A percentile compares a stretch with the other conserved stretches of the same genome.
Conservation (phyloP, 2,329 filamentous ascomycete genomes). For the Ceratocystis colombiana region DNA sequence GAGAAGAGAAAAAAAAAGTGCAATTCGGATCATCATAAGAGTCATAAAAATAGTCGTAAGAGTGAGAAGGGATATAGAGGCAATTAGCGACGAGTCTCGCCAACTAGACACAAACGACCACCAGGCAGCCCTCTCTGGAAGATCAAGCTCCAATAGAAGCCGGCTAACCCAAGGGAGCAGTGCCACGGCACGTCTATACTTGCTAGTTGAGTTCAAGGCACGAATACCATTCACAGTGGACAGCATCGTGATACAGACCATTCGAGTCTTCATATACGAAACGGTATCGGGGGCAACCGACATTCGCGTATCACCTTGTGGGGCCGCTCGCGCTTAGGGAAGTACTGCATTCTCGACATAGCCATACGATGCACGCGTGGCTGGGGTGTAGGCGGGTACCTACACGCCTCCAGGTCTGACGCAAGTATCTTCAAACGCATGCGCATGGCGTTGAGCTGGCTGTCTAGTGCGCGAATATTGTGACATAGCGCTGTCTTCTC, state of each 20-base stretch:
- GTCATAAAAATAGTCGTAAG: slow-evolving; percentile 21
- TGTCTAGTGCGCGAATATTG: background rate
- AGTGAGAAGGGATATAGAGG: background rate
- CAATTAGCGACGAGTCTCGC: background rate
- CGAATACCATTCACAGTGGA: too few species aligned
- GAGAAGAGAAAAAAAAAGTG: slow-evolving; percentile 4
- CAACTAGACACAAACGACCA: background rate
- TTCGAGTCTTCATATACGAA: background rate
- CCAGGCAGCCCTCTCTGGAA: background rate
- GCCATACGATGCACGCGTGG: slow-evolving; percentile 5
- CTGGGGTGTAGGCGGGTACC: background rate
- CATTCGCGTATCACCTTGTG: background rate
- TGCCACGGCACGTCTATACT: too few species aligned
- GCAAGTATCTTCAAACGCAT: background rate
- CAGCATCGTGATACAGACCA: background rate
- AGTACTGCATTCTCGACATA: background rate
- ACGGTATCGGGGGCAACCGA: slow-evolving; percentile 6
- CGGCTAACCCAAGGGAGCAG: too few species aligned
- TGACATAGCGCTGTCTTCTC: background rate
- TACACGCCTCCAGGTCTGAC: background rate
- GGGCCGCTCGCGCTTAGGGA: background rate
- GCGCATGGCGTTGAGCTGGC: slow-evolving; percentile 2
- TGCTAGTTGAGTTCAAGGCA: too few species aligned
- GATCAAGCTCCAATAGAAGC: background rate
- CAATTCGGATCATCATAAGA: slow-evolving; percentile 14